Percentiles rank a stretch among this genome's conserved stretches.
phyloP scores from a whole-genome alignment of 1,139 yeast species.

The Geotrichum australiense region DNA sequence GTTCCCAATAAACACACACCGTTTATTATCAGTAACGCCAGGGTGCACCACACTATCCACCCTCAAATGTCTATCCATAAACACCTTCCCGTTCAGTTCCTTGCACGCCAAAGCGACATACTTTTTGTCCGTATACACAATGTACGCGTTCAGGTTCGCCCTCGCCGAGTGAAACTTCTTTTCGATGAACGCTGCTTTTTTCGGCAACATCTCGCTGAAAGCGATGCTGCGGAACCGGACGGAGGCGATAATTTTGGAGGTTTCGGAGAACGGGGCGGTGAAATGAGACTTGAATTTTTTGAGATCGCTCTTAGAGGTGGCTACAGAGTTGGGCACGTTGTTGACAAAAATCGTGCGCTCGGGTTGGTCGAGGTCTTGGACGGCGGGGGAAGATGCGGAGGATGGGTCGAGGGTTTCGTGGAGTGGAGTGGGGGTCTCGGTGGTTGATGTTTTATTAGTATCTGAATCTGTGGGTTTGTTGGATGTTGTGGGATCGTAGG shows the following conservation, averaged over 20 bases:
- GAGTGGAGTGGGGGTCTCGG: conserved; percentile 16
- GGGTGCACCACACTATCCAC: conserved; percentile 94
- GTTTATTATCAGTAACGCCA: conserved; percentile 70
- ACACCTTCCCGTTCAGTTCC: conserved; percentile 57
- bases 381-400: too few relatives aligned
- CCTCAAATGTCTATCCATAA: conserved; percentile 69
- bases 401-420: conserved; percentile 17
- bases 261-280: conserved; percentile 22
- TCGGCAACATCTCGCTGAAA: conserved; percentile 78
- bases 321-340: conserved; percentile 52
- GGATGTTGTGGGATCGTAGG: conserved; percentile 12
- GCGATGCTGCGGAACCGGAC: conserved; percentile 90
- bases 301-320: conserved; percentile 54
- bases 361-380: conserved; percentile 82
- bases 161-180: conserved; percentile 71
- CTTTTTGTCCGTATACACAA: conserved; percentile 58
- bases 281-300: conserved; percentile 62
- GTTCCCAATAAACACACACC: conserved; percentile 89
- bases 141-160: conserved; percentile 80
- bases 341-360: conserved; percentile 88
- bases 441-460: conserved; percentile 3
- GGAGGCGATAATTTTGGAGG: conserved; percentile 43
- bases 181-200: conserved; percentile 84
- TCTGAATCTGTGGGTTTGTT: conserved; percentile 2
- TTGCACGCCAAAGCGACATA: conserved; percentile 46